phyloP scores from a whole-genome alignment of 192 early-diverging fungal genomes.

The Backusella australiensis region DNA sequence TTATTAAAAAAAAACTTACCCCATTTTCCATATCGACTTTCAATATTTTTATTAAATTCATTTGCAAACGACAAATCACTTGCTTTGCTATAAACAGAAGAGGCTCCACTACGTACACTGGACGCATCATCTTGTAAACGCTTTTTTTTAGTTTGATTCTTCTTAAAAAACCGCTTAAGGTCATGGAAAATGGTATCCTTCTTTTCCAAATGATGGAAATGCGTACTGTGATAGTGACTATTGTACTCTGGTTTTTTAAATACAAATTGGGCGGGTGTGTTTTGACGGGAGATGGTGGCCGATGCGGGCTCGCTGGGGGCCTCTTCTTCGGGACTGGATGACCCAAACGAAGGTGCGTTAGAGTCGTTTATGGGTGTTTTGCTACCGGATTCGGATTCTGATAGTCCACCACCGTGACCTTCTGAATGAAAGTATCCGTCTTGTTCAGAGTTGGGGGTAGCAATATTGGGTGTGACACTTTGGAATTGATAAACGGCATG shows the following conservation, averaged over 20 bases:
- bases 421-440: constrained; percentile 1
- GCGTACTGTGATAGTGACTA: constrained; percentile 35
- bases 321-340: constrained; percentile 22
- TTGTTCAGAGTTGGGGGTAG: background rate
- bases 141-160: constrained; percentile 5
- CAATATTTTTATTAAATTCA: constrained; percentile 34
- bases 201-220: constrained; percentile 39
- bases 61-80: constrained; percentile 34
- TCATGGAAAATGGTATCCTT: constrained; percentile 45
- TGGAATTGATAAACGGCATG: constrained; percentile 27
- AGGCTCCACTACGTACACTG: background rate
- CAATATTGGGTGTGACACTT: constrained; percentile 25
- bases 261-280: constrained; percentile 36
- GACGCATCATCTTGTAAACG: background rate
- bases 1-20: constrained; percentile 25
- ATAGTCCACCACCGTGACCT: background rate
- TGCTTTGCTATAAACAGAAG: constrained; percentile 7
- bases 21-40: constrained; percentile 38
- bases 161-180: constrained; percentile 50
- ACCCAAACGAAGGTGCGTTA: constrained; percentile 19
- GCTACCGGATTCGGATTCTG: background rate
- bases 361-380: constrained; percentile 1
- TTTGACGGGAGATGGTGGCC: constrained; percentile 6
- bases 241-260: constrained; percentile 41
- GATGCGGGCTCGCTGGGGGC: background rate